Evolutionary conservation across 75 land plant genomes (phyloP).

Genomic region (Larix kaempferi): DNA sequence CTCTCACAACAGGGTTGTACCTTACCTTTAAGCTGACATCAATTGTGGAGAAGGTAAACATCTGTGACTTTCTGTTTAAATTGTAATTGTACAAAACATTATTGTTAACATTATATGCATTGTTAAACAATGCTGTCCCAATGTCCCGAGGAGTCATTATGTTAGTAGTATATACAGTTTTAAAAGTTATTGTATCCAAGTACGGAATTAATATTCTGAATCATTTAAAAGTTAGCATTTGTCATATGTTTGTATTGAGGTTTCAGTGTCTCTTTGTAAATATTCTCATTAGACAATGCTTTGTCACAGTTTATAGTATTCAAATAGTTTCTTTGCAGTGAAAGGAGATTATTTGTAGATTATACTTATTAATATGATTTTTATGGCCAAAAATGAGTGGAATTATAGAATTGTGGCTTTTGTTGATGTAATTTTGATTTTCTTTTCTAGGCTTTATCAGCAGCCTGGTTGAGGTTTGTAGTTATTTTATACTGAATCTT

Average conservation of each 20-base stretch:
- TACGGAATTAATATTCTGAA: background rate
- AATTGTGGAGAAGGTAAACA: slow-evolving; percentile 83
- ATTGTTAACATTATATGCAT: background rate
- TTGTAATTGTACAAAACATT: background rate
- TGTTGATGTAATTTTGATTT: too few relatives aligned
- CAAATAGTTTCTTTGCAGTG: background rate
- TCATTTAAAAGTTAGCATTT: background rate
- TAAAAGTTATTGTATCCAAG: too few relatives aligned
- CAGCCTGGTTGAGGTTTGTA: background rate
- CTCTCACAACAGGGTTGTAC: slow-evolving; percentile 93
- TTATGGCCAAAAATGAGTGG: background rate
- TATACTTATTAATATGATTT: background rate
- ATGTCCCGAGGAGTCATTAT: background rate
- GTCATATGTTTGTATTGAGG: background rate
- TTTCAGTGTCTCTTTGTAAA: background rate
- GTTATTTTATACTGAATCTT: background rate
- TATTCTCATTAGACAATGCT: background rate
- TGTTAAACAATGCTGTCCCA: background rate
- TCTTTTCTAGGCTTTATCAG: background rate
- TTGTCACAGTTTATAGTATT: background rate
- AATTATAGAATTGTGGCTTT: background rate
- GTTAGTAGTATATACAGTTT: background rate
- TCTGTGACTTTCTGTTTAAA: background rate
- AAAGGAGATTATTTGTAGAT: background rate
- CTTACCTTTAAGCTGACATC: slow-evolving; percentile 97